These are phyloP conservation scores for Ambrosia artemisiifolia DNA, from an alignment of 129 eudicot species.

Conservation along the genomic window DNA sequence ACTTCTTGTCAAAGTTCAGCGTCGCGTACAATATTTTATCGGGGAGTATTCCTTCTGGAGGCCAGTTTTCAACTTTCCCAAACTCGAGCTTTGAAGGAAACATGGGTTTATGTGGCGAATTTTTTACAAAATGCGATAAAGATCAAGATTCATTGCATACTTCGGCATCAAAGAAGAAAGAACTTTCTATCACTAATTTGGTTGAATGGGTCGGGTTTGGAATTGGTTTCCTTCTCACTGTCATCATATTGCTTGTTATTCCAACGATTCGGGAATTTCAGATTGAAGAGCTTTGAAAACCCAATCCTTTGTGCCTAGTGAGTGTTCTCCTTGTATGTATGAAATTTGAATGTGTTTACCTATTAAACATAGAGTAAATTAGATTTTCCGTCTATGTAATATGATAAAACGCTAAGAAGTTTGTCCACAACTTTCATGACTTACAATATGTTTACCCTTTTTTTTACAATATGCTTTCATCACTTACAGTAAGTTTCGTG, in stretches of 20 bases:
- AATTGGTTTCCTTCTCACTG: slow-evolving; percentile 29
- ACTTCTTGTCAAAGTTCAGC: too few species aligned
- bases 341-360: neutral
- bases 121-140: neutral
- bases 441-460: neutral
- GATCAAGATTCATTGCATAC: slow-evolving; percentile 4
- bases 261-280: neutral
- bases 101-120: slow-evolving; percentile 25
- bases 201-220: slow-evolving; percentile 40
- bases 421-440: neutral
- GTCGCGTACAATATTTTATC: too few species aligned
- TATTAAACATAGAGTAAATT: neutral
- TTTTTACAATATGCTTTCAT: too few species aligned
- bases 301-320: neutral
- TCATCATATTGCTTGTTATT: slow-evolving; percentile 29
- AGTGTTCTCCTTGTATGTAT: neutral
- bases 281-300: neutral
- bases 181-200: slow-evolving; percentile 27
- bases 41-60: slow-evolving; percentile 37
- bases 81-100: slow-evolving; percentile 60
- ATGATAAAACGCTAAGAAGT: too few species aligned
- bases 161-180: neutral
- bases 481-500: too few species aligned
- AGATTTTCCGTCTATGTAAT: too few species aligned
- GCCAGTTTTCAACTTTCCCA: slow-evolving; percentile 55